Evolutionary conservation across 306 rosid species (phyloP).

Genomic region (Ormosia semicastrata): DNA sequence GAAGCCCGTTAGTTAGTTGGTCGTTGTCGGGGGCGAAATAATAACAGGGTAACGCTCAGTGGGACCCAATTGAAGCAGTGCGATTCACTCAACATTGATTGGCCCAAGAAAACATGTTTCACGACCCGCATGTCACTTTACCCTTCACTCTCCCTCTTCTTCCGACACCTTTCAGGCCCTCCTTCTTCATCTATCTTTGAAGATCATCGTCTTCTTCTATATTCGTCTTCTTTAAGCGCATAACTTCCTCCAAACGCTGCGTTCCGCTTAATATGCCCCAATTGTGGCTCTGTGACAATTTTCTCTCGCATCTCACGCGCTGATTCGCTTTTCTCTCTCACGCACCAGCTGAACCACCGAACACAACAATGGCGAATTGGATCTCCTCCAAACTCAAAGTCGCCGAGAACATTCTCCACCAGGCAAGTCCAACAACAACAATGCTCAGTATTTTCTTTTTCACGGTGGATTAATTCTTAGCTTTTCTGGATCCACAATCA

Average conservation of each 20-base stretch:
- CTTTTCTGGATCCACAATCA: slow-evolving; percentile 1
- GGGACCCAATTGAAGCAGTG: slow-evolving; percentile 16
- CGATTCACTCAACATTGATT: neutral
- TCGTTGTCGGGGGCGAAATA: neutral
- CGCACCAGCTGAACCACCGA: slow-evolving; percentile 9
- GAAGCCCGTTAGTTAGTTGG: slow-evolving; percentile 11
- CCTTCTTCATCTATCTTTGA: neutral
- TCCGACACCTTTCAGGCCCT: neutral
- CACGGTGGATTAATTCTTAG: neutral
- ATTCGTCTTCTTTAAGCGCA: neutral
- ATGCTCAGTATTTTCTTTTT: neutral
- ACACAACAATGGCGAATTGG: slow-evolving; percentile 81
- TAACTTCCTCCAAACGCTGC: neutral
- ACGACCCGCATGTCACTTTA: slow-evolving; percentile 17
- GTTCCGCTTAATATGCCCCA: neutral
- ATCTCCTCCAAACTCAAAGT: slow-evolving; percentile 97
- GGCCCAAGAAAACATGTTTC: slow-evolving; percentile 5
- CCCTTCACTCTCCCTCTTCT: slow-evolving; percentile 4
- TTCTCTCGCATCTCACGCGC: neutral
- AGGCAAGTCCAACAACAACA: slow-evolving; percentile 38
- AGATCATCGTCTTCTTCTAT: neutral
- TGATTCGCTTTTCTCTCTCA: neutral
- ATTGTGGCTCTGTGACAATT: neutral
- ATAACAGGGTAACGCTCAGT: neutral
- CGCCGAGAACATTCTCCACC: slow-evolving; percentile 90